Percentiles rank a stretch among this genome's conserved stretches.
Conservation (phyloP, 176 grass and related monocot genomes). For the Cenchrus fungigraminus region DNA sequence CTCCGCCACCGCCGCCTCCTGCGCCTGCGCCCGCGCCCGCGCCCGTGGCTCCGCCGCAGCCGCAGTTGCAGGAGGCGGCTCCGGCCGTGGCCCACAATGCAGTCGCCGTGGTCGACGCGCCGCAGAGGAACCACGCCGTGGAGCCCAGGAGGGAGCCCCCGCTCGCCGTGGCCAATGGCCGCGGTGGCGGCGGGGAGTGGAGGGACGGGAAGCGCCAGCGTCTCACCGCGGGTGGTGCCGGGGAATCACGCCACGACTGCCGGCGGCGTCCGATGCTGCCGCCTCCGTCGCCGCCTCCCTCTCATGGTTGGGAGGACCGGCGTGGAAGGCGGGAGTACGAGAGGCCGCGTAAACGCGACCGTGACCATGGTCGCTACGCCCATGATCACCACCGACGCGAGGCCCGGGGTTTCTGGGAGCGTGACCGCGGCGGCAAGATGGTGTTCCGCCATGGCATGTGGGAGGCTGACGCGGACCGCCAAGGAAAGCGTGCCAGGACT, state of each 20-base stretch:
- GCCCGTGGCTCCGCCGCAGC: constrained; percentile 9
- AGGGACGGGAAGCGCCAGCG: constrained; percentile 66
- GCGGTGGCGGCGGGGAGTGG: constrained; percentile 29
- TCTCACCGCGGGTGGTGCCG: background rate
- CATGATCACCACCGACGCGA: constrained; percentile 59
- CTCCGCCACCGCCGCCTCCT: background rate
- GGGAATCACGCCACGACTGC: constrained; percentile 26
- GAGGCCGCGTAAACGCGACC: constrained; percentile 70
- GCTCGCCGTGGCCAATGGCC: constrained; percentile 11
- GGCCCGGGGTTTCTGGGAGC: constrained; percentile 84
- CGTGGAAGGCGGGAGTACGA: constrained; percentile 63
- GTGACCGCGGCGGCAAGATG: constrained; percentile 82
- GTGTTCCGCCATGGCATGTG: constrained; percentile 80
- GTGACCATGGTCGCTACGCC: constrained; percentile 41
- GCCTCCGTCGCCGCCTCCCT: constrained; percentile 4
- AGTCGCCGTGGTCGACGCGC: background rate
- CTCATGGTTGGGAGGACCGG: constrained; percentile 47
- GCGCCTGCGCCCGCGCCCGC: background rate
- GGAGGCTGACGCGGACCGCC: constrained; percentile 70
- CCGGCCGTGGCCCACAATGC: constrained; percentile 34
- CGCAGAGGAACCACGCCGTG: constrained; percentile 10
- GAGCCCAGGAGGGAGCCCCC: constrained; percentile 26
- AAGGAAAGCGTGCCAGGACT: constrained; percentile 59
- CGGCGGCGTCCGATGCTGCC: constrained; percentile 14
- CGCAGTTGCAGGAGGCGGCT: constrained; percentile 1